These are phyloP conservation scores for Leccinum fallax DNA, from an alignment of 1,284 basidiomycete species.

Conservation along the genomic window DNA sequence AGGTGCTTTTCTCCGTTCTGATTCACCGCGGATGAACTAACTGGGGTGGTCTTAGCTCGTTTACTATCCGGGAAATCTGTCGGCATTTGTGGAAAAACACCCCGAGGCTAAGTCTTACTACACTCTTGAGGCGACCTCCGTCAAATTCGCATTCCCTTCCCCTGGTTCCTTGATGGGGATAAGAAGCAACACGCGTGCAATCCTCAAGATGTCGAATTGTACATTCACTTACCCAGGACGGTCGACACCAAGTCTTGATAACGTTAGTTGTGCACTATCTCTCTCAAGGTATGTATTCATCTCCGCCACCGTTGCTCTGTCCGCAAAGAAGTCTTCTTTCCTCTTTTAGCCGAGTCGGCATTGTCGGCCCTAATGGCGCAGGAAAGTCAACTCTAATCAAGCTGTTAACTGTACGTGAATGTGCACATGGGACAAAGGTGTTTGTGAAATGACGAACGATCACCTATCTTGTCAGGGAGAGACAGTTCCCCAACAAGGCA, in stretches of 20 bases:
- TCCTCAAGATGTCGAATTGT: constrained; percentile 90
- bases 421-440: constrained; percentile 8
- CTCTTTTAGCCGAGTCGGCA: constrained; percentile 75
- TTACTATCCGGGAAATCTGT: constrained; percentile 95
- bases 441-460: constrained; percentile 14
- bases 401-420: constrained; percentile 73
- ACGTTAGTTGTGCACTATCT: constrained; percentile 92
- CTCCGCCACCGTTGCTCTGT: constrained; percentile 23
- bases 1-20: constrained; percentile 46
- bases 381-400: constrained; percentile 98
- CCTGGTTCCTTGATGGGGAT: constrained; percentile 98
- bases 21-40: constrained; percentile 24
- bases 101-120: constrained; percentile 98
- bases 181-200: constrained; percentile 94
- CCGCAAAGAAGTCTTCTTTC: constrained; percentile 25
- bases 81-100: constrained; percentile 88
- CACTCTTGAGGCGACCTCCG: constrained; percentile 91
- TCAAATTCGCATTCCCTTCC: constrained; percentile 96
- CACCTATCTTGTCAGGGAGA: constrained; percentile 66
- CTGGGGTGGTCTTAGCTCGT: constrained; percentile 60
- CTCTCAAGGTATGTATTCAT: constrained; percentile 71
- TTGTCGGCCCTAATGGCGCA: constrained; percentile 91
- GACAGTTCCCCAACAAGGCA: constrained; percentile 89
- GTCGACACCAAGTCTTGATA: constrained; percentile 78
- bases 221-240: constrained; percentile 96